Base-by-base conservation (phyloP, 345 rosid species). In the Durio zibethinus region DNA sequence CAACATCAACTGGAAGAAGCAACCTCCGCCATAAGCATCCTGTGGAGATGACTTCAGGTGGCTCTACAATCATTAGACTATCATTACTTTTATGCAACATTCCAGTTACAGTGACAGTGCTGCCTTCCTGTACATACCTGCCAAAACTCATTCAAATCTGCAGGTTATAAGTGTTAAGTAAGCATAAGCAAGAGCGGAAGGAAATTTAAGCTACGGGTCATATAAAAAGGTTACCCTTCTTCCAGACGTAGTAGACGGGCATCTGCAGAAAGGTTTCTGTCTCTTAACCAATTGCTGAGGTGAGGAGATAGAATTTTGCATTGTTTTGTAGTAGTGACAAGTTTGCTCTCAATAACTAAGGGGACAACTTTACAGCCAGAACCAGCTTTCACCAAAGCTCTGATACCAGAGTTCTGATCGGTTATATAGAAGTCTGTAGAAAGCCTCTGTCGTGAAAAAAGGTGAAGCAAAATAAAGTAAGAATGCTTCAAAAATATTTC, bases 71-170 rank as follows among this genome's bases (percentile, higher is more conserved):
- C 83, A 70, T 84, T 84, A 77, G n/a, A 3, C 23, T 47, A 12
- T 77, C 87, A 57, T 80, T 72, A 74, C 77, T 67, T 78, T 76
- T 85, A 10, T n/a, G 77, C 78, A 87, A 38, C 79, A 79, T 76
- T 61, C 90, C 92, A 0, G 80, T 48, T 21, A 87, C 89, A n/a
- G 86, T 85, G 18, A 87, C 85, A 11, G 72, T 61, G 84, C 80
- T 73, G 53, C 92, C 92, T 81, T 85, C 90, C 80, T 87, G 87
- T 21, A 88, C 62, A 56, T 85, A 89, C 81, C 89, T 89, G 86
- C 45, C 75, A 56, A 69, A 67, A 23, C 33, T 56, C 38, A 76
- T 23, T 47, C 67, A 78, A 25, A 65, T 60, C 53, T 52, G 54
- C 77, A 84, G 68, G 35, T 73, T 16, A 76, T 73, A 35, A 66